Evolutionary conservation across 768 basidiomycete species (phyloP).

Genomic region (Hypholoma sublateritium): DNA sequence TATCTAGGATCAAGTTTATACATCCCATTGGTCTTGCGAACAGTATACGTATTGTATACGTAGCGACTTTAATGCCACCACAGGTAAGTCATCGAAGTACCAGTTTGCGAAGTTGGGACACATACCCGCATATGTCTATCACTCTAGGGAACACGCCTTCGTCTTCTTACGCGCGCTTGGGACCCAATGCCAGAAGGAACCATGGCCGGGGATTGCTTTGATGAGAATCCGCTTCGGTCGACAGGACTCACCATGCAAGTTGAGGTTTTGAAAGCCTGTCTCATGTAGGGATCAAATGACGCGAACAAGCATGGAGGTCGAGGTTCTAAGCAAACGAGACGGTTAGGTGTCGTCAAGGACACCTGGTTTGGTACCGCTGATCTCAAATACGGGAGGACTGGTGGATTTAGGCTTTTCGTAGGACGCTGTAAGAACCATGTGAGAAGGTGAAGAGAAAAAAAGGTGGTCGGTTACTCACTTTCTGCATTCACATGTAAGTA

Average conservation of each 20-base stretch:
- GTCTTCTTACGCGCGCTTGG: constrained; percentile 61
- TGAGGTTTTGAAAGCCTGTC: constrained; percentile 38
- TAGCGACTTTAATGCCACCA: constrained; percentile 35
- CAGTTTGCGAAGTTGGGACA: constrained; percentile 1
- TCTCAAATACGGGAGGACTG: constrained; percentile 19
- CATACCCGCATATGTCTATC: constrained; percentile 71
- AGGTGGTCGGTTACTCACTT: constrained; percentile 11
- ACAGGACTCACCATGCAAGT: constrained; percentile 44
- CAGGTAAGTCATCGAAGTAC: background rate
- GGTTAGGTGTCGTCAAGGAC: constrained; percentile 63
- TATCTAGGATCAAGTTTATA: constrained; percentile 82
- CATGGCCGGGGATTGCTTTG: constrained; percentile 56
- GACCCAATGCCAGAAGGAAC: constrained; percentile 73
- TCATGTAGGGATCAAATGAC: constrained; percentile 60
- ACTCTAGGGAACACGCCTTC: constrained; percentile 74
- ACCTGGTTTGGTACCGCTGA: constrained; percentile 58
- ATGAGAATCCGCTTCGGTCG: constrained; percentile 74
- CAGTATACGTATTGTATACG: no score
- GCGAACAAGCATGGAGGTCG: constrained; percentile 69
- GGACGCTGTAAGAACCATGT: constrained; percentile 17
- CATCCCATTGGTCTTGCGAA: constrained; percentile 82
- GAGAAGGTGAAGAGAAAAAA: constrained; percentile 5
- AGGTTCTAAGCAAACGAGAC: constrained; percentile 55
- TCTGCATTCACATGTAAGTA: constrained; percentile 20
- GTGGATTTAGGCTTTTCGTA: constrained; percentile 17